Evolutionary conservation across 2,329 filamentous ascomycete species (phyloP).

Genomic region (Aureobasidium sp.): DNA sequence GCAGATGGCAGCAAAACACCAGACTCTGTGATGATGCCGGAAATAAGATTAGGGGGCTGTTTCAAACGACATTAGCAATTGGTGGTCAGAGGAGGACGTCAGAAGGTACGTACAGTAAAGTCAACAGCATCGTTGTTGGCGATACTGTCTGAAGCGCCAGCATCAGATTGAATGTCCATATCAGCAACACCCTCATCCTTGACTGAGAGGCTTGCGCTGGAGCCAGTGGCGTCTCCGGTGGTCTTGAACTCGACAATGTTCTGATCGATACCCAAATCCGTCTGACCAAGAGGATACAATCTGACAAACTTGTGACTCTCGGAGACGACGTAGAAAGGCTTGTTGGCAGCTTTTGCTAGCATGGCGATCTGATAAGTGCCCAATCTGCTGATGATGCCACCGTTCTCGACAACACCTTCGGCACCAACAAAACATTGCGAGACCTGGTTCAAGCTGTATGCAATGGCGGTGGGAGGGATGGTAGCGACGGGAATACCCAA

Average conservation of each 20-base stretch:
- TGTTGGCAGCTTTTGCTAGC: slow-evolving; percentile 63
- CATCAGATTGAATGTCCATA: slow-evolving; percentile 24
- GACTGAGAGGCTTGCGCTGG: slow-evolving; percentile 12
- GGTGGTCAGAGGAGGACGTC: neutral
- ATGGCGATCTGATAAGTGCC: slow-evolving; percentile 82
- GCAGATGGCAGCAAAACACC: slow-evolving; percentile 64
- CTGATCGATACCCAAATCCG: slow-evolving; percentile 74
- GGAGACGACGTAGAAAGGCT: slow-evolving; percentile 82
- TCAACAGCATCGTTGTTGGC: slow-evolving; percentile 52
- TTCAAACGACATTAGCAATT: slow-evolving; percentile 24
- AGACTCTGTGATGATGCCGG: slow-evolving; percentile 68
- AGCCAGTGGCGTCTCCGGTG: slow-evolving; percentile 28
- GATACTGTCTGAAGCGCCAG: slow-evolving; percentile 18
- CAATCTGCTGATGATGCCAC: slow-evolving; percentile 82
- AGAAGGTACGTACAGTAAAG: slow-evolving; percentile 51
- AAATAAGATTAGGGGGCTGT: slow-evolving; percentile 61
- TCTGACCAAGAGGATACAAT: slow-evolving; percentile 74
- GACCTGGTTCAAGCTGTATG: slow-evolving; percentile 70
- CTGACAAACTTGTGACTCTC: slow-evolving; percentile 97
- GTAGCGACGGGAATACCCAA: slow-evolving; percentile 77
- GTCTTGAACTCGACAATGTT: slow-evolving; percentile 67
- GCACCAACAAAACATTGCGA: slow-evolving; percentile 60
- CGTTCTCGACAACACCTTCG: slow-evolving; percentile 89
- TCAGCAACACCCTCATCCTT: slow-evolving; percentile 27
- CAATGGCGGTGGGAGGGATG: slow-evolving; percentile 67